These are phyloP conservation scores for Digitaria exilis DNA, from an alignment of 202 grass and related monocot genomes.

Conservation along the genomic window DNA sequence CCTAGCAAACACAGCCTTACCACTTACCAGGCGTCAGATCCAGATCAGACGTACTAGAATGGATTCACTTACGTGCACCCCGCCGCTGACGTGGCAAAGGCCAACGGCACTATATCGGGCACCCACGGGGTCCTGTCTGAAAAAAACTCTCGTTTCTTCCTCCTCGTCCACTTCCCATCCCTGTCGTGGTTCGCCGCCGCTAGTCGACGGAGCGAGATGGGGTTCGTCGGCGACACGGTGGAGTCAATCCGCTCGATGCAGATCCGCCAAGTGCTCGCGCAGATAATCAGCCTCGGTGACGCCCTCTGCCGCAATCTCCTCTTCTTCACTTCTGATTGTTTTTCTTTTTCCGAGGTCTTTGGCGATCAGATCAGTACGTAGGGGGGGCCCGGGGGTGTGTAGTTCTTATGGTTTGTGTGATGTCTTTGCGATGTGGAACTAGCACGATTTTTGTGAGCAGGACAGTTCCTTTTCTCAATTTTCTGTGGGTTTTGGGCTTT, in stretches of 20 bases:
- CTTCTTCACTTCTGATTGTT: background rate
- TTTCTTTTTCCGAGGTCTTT: background rate
- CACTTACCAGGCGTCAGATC: background rate
- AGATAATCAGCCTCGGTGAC: constrained; percentile 72
- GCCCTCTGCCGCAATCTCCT: background rate
- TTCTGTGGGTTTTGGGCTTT: background rate
- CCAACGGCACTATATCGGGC: background rate
- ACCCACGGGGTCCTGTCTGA: background rate
- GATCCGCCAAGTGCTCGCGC: constrained; percentile 61
- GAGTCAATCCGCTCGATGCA: constrained; percentile 72
- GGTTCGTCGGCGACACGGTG: constrained; percentile 57
- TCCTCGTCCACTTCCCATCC: background rate
- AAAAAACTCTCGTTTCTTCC: constrained; percentile 10
- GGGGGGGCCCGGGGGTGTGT: background rate
- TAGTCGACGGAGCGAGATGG: constrained; percentile 41
- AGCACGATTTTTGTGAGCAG: background rate
- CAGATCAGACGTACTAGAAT: background rate
- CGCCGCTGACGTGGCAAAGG: background rate
- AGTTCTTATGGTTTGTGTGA: background rate
- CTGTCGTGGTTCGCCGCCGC: background rate
- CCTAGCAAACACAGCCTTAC: background rate
- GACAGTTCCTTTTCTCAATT: background rate
- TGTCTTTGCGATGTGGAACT: background rate
- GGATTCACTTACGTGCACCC: background rate
- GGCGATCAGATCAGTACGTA: background rate